Evolutionary conservation across 2,329 filamentous ascomycete species (phyloP), one percentile per base, ranked within the genome.

Genomic region (Fusarium sp.): DNA sequence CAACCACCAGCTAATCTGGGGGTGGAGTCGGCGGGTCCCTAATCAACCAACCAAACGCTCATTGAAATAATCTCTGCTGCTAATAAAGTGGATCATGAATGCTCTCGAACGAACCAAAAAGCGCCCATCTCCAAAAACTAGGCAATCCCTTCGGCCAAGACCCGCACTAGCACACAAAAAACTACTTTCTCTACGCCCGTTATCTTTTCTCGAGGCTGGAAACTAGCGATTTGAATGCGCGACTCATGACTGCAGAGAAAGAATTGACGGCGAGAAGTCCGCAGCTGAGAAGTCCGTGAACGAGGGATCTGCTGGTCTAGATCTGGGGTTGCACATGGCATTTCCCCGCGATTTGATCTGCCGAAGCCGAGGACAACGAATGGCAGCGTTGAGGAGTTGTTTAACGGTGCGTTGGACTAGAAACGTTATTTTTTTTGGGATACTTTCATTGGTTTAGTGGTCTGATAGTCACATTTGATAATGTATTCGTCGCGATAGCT

Each of bases 1-100:
- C 58, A 62, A 34, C 46, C 21, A 56, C 28, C 34, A 36, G 50
- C 50, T 47, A 56, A 56, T 34, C 59, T 62, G 59, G 59, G 57
- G 59, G 57, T 62, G 48, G 59, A 26, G 40, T 11, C 12, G n/a
- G n/a, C 3, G 17, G 15, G 9, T 20, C 15, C 5, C 4, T 55
- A n/a, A 32, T 8, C 34, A 34, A 21, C 48, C 23, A 62, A 45
- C 47, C 10, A 17, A 45, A 45, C 10, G 12, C 4, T 20, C n/a
- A 15, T 10, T 40, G 36, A 44, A 7, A 1, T 38, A 62, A 57
- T 44, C 40, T 45, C 10, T 17, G n/a, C 12, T 45, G 57, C 26
- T 56, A 62, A 56, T 45, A 62, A 36, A 30, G 49, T 39, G 59
- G 59, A 48, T n/a, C 38, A 21, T 42, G 28, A 55, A 45, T 28